Conservation (phyloP, 768 basidiomycete species). For the Pisolithus albus region DNA sequence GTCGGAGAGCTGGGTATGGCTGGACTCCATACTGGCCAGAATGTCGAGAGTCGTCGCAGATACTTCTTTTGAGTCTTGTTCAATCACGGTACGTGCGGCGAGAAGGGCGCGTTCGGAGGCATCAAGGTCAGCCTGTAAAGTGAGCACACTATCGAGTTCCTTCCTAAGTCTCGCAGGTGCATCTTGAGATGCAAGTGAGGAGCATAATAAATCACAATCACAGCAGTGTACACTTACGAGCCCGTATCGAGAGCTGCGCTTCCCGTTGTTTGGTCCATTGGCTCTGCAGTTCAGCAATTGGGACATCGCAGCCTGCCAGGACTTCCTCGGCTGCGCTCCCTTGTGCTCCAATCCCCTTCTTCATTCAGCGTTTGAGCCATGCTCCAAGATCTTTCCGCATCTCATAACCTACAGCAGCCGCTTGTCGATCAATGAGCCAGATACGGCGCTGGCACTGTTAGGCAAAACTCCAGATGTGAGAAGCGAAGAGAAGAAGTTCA, state of each 20-base stretch:
- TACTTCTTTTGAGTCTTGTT: background rate
- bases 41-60: slow-evolving; percentile 3
- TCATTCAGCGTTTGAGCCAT: slow-evolving; percentile 24
- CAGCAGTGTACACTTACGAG: background rate
- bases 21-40: slow-evolving; percentile 16
- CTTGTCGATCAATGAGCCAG: slow-evolving; percentile 31
- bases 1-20: slow-evolving; percentile 15
- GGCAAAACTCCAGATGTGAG: background rate
- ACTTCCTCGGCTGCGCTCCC: background rate
- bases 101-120: slow-evolving; percentile 17
- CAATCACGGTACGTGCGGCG: background rate
- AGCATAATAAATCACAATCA: no score
- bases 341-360: slow-evolving; percentile 14
- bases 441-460: slow-evolving; percentile 19
- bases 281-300: background rate
- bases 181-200: slow-evolving; percentile 23
- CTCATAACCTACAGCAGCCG: slow-evolving; percentile 19
- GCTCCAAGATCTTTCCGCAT: slow-evolving; percentile 24
- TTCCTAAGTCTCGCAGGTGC: slow-evolving; percentile 16
- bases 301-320: background rate
- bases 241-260: slow-evolving; percentile 4
- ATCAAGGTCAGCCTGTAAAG: slow-evolving; percentile 25
- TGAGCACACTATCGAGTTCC: slow-evolving; percentile 28
- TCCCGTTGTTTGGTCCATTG: background rate
- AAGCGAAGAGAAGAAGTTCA: background rate